These are phyloP conservation scores for Thermomucor indicae-seudaticae DNA, from an alignment of 371 early-diverging fungal genomes.

Conservation along the genomic window DNA sequence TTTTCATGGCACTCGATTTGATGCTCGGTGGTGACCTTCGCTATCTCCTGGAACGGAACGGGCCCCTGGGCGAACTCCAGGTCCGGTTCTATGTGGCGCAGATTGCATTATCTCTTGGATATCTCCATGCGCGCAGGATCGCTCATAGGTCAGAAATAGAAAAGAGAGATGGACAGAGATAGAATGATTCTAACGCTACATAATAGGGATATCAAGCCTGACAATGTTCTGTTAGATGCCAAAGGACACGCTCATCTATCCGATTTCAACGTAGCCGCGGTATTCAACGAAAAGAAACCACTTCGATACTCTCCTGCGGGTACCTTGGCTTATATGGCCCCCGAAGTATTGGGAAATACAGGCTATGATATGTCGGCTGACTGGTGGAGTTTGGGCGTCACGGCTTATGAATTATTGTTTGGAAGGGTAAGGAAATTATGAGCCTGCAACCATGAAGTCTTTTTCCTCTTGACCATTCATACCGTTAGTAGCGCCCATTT, in stretches of 20 bases:
- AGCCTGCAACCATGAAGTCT: neutral
- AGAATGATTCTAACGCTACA: neutral
- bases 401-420: slow-evolving; percentile 74
- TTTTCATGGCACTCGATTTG: slow-evolving; percentile 80
- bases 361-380: slow-evolving; percentile 75
- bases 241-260: slow-evolving; percentile 85
- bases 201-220: slow-evolving; percentile 85
- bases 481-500: slow-evolving; percentile 80
- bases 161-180: slow-evolving; percentile 8
- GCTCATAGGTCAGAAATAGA: slow-evolving; percentile 43
- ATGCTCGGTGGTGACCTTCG: slow-evolving; percentile 90
- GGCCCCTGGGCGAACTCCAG: slow-evolving; percentile 63
- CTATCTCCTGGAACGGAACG: slow-evolving; percentile 67
- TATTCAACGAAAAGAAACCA: slow-evolving; percentile 51
- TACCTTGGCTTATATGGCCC: slow-evolving; percentile 78
- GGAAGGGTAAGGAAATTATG: slow-evolving; percentile 60
- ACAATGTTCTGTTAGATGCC: slow-evolving; percentile 87
- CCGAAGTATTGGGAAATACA: slow-evolving; percentile 69
- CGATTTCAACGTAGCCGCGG: slow-evolving; percentile 86
- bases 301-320: slow-evolving; percentile 67
- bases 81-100: slow-evolving; percentile 83
- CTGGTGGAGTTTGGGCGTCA: slow-evolving; percentile 90
- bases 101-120: slow-evolving; percentile 60
- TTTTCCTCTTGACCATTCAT: neutral
- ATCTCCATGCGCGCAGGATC: slow-evolving; percentile 65